These are phyloP conservation scores for Dryas integrifolia DNA, from an alignment of 331 rosid species.

Conservation along the genomic window DNA sequence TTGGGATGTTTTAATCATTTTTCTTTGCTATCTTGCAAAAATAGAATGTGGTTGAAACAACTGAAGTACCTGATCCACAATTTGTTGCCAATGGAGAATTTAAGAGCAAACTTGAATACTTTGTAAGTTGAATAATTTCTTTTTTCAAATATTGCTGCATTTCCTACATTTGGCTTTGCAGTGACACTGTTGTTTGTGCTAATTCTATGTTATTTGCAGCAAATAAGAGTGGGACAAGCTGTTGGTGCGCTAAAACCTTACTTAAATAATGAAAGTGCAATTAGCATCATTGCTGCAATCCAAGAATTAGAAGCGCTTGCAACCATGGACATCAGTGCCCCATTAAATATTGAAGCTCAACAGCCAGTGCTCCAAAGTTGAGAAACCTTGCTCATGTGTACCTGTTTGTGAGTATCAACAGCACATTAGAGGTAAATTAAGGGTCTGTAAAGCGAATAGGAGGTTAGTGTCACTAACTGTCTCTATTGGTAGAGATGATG, in stretches of 20 bases:
- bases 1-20: slow-evolving; percentile 1
- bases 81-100: slow-evolving; percentile 41
- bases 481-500: slow-evolving; percentile 43
- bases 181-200: slow-evolving; percentile 19
- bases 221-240: slow-evolving; percentile 64
- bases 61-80: slow-evolving; percentile 28
- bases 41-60: slow-evolving; percentile 22
- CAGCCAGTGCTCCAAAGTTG: slow-evolving; percentile 26
- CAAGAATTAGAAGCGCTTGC: slow-evolving; percentile 67
- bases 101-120: slow-evolving; percentile 58
- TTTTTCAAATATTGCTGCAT: not conserved
- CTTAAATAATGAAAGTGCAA: slow-evolving; percentile 55
- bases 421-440: slow-evolving; percentile 40
- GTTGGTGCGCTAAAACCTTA: slow-evolving; percentile 58
- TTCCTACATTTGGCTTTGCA: not conserved
- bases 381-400: slow-evolving; percentile 17
- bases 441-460: slow-evolving; percentile 69
- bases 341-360: slow-evolving; percentile 43
- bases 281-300: slow-evolving; percentile 52
- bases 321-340: slow-evolving; percentile 58
- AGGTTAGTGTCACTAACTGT: slow-evolving; percentile 58
- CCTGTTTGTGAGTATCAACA: slow-evolving; percentile 40
- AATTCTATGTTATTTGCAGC: slow-evolving; percentile 43
- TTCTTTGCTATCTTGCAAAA: not conserved
- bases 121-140: slow-evolving; percentile 47